A percentile compares a stretch with the other conserved stretches of the same genome.
phyloP scores from a whole-genome alignment of 2,329 filamentous ascomycete species.

The Beauveria rudraprayagi region DNA sequence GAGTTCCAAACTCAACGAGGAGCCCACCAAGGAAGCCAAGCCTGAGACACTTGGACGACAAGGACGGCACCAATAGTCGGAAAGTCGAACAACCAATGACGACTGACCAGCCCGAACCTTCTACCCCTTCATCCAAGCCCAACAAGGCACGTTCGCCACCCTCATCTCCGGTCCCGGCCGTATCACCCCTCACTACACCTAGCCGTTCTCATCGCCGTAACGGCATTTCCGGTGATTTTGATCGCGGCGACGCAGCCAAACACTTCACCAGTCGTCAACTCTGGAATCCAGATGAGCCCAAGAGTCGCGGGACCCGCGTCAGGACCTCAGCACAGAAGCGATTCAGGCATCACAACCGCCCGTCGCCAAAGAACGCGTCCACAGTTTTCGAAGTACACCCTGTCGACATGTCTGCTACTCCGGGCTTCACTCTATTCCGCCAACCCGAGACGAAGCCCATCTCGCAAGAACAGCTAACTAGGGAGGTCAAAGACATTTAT shows the following conservation, averaged over 20 bases:
- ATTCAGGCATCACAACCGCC: not conserved
- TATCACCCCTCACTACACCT: conserved; percentile 15
- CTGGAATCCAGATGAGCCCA: conserved; percentile 20
- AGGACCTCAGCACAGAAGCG: not conserved
- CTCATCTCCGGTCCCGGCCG: conserved; percentile 15
- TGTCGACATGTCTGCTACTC: not conserved
- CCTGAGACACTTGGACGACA: not conserved
- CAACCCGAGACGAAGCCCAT: conserved; percentile 62
- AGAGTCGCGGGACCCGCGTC: not conserved
- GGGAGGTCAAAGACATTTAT: conserved; percentile 79
- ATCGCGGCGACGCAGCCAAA: conserved; percentile 17
- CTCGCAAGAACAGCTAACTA: conserved; percentile 68
- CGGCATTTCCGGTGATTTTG: conserved; percentile 15
- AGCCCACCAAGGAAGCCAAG: not conserved
- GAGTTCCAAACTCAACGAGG: not conserved
- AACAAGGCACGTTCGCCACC: conserved; percentile 24
- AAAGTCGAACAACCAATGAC: not conserved
- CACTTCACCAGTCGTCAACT: conserved; percentile 19
- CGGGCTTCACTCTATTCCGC: not conserved
- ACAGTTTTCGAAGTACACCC: not conserved
- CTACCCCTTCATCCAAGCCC: not conserved
- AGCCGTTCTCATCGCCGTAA: conserved; percentile 1
- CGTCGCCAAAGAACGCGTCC: not conserved
- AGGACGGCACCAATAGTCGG: not conserved
- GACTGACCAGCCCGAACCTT: conserved; percentile 12